Percentiles rank a stretch among this genome's conserved stretches.
Evolutionary conservation across 139 green algal species (phyloP).

Genomic region (Picochlorum sp.): DNA sequence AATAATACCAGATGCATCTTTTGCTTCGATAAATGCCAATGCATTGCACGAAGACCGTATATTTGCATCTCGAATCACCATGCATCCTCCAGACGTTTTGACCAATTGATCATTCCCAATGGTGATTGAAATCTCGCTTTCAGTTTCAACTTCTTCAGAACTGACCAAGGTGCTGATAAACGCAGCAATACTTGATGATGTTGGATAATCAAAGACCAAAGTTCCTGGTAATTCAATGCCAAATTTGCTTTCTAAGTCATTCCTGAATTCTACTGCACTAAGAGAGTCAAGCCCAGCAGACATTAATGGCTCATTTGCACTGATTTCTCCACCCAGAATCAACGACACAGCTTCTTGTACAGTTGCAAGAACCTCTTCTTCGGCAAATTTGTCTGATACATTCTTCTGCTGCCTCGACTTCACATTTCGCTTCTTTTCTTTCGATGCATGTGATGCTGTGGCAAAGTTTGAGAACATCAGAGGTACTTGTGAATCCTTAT

Average conservation of each 20-base stretch:
- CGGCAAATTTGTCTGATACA: neutral
- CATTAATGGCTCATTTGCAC: conserved; percentile 27
- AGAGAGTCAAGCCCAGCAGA: conserved; percentile 60
- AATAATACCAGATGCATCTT: conserved; percentile 22
- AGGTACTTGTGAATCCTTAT: neutral
- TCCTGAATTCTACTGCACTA: conserved; percentile 68
- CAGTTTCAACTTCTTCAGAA: conserved; percentile 10
- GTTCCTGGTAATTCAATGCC: conserved; percentile 61
- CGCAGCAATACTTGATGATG: conserved; percentile 30
- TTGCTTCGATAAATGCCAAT: neutral
- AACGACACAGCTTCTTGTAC: conserved; percentile 19
- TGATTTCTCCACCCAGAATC: conserved; percentile 14
- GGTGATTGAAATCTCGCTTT: neutral
- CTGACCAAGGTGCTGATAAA: conserved; percentile 19
- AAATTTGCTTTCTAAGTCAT: conserved; percentile 47
- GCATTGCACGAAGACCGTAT: conserved; percentile 8
- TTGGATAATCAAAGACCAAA: conserved; percentile 76
- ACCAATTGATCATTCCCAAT: neutral
- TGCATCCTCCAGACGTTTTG: neutral
- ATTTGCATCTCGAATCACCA: neutral
- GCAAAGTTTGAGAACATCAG: conserved; percentile 20
- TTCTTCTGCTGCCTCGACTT: neutral
- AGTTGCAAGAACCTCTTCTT: conserved; percentile 13
- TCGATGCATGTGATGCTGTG: neutral
- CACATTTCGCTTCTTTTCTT: neutral